Evolutionary conservation across 1,284 basidiomycete species (phyloP), one percentile per base, ranked within the genome.

Genomic region (Cutaneotrichosporon cavernicola): DNA sequence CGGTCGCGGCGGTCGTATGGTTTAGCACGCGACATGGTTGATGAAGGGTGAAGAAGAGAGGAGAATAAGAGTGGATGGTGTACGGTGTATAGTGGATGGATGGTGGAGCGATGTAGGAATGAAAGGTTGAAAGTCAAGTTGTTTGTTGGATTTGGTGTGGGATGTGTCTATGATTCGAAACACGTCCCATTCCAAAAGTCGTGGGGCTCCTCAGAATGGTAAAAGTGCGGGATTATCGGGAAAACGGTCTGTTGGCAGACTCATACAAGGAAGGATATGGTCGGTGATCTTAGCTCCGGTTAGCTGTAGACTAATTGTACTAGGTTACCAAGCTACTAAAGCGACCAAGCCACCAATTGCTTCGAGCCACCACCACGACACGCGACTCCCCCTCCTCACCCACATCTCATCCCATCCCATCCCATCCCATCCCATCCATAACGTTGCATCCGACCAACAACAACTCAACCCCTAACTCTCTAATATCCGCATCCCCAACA

Each of bases 1-100:
- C 72, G 65, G 70, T 73, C 56, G 67, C 68, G 55, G 52, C 62
- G 62, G 36, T 58, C 50, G 46, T 72, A 70, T 5, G 70, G 58
- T n/a, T 73, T 68, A 31, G 72, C 36, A 21, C 73, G 68, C 5
- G 64, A 62, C 62, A 64, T 65, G 51, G 26, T 10, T 52, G 51
- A 30, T 7, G 49, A 14, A 1, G 22, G 2, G 2, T 9, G 11
- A 22, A 7, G n/a, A 8, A 18, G 18, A 8, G 18, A 18, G 9
- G 1, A 7, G 18, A 18, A 46, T 43, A 18, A 46, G 43, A n/a
- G 18, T 16, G 16, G 18, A 46, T 5, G 43, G 5, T 2, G 18
- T 26, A 26, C 3, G 3, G 26, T 26, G 26, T 26, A 26, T 26
- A 26, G 26, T 2, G 26, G 26, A 26, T 26, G 26, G 26, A 26